phyloP scores from a whole-genome alignment of 1,139 yeast genomes.

The Meyerozyma carpophila region DNA sequence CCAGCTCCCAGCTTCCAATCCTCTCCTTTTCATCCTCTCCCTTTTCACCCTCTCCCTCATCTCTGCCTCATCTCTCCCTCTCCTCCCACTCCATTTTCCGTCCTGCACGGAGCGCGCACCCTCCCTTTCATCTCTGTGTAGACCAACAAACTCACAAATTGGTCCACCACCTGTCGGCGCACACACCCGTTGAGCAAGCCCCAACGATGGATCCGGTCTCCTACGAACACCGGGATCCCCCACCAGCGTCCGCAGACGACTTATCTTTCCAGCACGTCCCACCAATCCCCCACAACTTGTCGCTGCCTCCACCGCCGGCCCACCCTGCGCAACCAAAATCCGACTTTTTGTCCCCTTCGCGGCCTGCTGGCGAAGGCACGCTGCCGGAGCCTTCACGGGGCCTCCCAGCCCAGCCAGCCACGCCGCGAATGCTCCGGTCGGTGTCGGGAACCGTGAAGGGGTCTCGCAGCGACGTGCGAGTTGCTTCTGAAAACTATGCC shows the following conservation, averaged over 20 bases:
- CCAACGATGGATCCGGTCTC: constrained; percentile 1
- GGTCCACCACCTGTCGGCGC: neutral
- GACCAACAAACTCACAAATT: neutral
- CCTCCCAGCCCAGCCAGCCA: constrained; percentile 48
- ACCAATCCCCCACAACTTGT: neutral
- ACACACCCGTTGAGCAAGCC: neutral
- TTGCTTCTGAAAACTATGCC: constrained; percentile 5
- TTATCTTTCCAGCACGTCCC: neutral
- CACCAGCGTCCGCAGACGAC: neutral
- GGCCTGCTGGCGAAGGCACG: neutral
- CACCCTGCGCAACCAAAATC: neutral
- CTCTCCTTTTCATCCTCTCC: too few relatives aligned
- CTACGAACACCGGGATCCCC: neutral
- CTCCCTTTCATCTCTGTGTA: neutral
- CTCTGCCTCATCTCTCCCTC: neutral
- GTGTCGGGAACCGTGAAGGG: constrained; percentile 34
- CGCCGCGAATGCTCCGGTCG: constrained; percentile 73
- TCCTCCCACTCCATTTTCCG: neutral
- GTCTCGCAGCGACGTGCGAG: constrained; percentile 14
- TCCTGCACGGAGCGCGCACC: neutral
- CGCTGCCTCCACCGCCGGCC: neutral
- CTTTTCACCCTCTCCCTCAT: neutral
- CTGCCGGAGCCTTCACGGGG: neutral
- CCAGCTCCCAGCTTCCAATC: too few relatives aligned
- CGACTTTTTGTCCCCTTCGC: neutral